Evolutionary conservation across 1,284 basidiomycete genomes (phyloP), one percentile per base, ranked within the genome.

Genomic region (Cutaneotrichosporon spelunceum): DNA sequence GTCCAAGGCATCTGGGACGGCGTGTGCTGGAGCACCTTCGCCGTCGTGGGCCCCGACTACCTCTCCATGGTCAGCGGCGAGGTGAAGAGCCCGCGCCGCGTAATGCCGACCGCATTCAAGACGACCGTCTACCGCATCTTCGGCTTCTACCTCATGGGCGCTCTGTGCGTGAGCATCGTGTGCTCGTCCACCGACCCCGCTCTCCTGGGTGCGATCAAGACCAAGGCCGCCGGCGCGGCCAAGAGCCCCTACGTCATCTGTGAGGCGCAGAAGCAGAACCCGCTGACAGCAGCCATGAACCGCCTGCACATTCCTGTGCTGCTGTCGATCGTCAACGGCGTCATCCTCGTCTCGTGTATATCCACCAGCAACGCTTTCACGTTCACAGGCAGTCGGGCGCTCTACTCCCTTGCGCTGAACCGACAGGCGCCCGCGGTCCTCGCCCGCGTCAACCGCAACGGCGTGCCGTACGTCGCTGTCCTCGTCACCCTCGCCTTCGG

Each of bases 391-490:
- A 66, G 66, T 23, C 66, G 74, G 26, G 57, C 60, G 9, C 57
- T 75, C 23, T 71, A 69, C 60, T 29, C 65, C 13, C 72, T 83
- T 4, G 80, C 81, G 1, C 69, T 76, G 16, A 78, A 78, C 57
- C 78, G 80, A 44, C 77, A 82, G 56, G 81, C 82, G 1, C 82
- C 82, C 7, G 59, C 59, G 19, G 68, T 83, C 63, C 80, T 83
- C 70, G 74, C 77, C 24, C 71, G 78, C 9, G 81, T 82, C 57
- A 84, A 83, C 73, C 72, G 75, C 44, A 71, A 76, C 60, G 80
- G 80, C 56, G 73, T 78, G 3, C 81, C 80, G 0, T 79, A 69
- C 61, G 65, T 71, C 16, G 65, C 67, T 5, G 72, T 76, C 26
- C 60, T 68, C 45, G 42, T 54, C 4, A 63, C 67, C 6, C 60